Conservation (phyloP, 2,329 filamentous ascomycete genomes). For the Plectosphaerella sp. region DNA sequence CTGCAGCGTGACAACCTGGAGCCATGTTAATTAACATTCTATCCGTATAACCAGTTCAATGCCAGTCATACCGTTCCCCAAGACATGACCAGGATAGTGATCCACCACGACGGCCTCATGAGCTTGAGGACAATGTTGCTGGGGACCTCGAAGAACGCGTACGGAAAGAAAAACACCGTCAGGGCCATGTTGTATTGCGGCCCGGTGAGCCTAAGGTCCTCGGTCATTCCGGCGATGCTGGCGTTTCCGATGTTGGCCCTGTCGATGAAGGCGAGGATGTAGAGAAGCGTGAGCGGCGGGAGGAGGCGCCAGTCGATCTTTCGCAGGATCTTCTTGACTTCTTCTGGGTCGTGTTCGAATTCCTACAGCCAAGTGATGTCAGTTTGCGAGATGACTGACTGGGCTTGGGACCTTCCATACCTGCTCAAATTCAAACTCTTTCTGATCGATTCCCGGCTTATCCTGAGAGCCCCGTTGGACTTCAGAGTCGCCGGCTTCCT, state of each 20-base stretch:
- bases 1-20: slow-evolving; percentile 50
- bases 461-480: neutral
- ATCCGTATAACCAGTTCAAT: slow-evolving; percentile 24
- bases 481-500: neutral
- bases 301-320: slow-evolving; percentile 27
- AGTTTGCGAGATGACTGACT: neutral
- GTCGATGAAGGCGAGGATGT: slow-evolving; percentile 53
- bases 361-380: neutral
- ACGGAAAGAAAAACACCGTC: slow-evolving; percentile 60
- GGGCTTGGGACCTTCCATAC: neutral
- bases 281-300: slow-evolving; percentile 51
- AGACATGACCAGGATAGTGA: slow-evolving; percentile 13
- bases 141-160: slow-evolving; percentile 26
- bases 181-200: slow-evolving; percentile 56
- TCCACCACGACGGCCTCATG: neutral
- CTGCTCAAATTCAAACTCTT: neutral
- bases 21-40: slow-evolving; percentile 17
- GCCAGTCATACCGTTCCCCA: slow-evolving; percentile 31
- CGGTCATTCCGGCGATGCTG: slow-evolving; percentile 36
- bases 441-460: neutral
- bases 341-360: neutral
- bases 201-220: slow-evolving; percentile 42
- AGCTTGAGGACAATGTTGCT: slow-evolving; percentile 17
- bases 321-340: slow-evolving; percentile 4
- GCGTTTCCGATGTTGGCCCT: slow-evolving; percentile 48